Evolutionary conservation across 1,284 basidiomycete species (phyloP).

Genomic region (Boletus austroedulis): DNA sequence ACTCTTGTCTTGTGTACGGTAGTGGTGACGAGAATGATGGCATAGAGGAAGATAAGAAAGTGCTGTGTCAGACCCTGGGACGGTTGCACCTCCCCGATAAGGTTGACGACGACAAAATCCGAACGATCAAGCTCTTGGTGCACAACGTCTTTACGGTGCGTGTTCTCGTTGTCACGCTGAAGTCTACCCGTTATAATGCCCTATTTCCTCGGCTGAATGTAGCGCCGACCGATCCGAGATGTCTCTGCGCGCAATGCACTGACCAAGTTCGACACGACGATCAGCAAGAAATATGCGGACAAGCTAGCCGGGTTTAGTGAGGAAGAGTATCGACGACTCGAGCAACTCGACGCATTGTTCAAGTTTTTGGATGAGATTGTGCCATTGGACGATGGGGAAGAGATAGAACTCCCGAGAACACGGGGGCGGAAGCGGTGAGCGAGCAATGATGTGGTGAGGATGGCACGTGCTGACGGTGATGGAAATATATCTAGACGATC

Average conservation of each 20-base stretch:
- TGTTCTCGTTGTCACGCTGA: neutral
- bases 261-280: conserved; percentile 63
- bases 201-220: neutral
- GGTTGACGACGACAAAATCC: conserved; percentile 53
- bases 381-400: conserved; percentile 54
- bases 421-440: conserved; percentile 46
- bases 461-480: neutral
- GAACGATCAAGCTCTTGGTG: conserved; percentile 62
- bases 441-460: neutral
- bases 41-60: conserved; percentile 78
- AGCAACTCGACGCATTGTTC: conserved; percentile 60
- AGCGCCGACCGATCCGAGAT: conserved; percentile 79
- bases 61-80: conserved; percentile 73
- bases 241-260: conserved; percentile 74
- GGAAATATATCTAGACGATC: conserved; percentile 37
- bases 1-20: neutral
- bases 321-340: conserved; percentile 60
- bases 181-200: neutral
- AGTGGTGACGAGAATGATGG: neutral
- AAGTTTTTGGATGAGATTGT: conserved; percentile 63
- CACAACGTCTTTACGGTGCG: conserved; percentile 60
- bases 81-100: conserved; percentile 76
- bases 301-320: conserved; percentile 72
- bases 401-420: conserved; percentile 44
- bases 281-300: conserved; percentile 71